phyloP scores from a whole-genome alignment of 805 yeast species.

The Wickerhamomyces kurtzmanii region DNA sequence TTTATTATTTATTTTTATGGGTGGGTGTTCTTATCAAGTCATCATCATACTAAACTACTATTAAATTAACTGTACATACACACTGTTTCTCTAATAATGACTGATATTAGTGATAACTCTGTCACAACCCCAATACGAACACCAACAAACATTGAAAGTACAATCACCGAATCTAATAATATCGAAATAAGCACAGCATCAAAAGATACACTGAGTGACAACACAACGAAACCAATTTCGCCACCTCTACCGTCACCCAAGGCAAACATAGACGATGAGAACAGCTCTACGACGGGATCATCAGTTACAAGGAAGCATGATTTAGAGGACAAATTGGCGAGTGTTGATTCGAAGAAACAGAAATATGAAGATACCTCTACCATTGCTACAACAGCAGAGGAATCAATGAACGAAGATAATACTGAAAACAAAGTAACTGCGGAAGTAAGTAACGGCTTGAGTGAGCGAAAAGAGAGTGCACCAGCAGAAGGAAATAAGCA shows the following conservation, averaged over 20 bases:
- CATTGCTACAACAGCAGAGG: slow-evolving; percentile 9
- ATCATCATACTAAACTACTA: too few relatives aligned
- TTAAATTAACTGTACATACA: too few relatives aligned
- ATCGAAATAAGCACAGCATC: not conserved
- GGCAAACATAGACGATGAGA: slow-evolving; percentile 20
- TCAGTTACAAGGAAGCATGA: slow-evolving; percentile 11
- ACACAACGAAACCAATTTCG: slow-evolving; percentile 25
- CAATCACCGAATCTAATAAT: not conserved
- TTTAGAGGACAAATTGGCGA: slow-evolving; percentile 16
- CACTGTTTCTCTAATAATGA: too few relatives aligned
- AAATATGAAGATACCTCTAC: not conserved
- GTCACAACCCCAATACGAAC: slow-evolving; percentile 7
- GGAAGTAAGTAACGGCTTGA: not conserved
- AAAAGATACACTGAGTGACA: slow-evolving; percentile 2
- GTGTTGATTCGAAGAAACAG: slow-evolving; percentile 5
- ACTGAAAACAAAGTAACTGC: slow-evolving; percentile 4
- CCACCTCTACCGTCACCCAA: slow-evolving; percentile 35
- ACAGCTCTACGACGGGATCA: not conserved
- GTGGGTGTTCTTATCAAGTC: too few relatives aligned
- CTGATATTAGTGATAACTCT: slow-evolving; percentile 5
- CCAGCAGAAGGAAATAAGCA: slow-evolving; percentile 1
- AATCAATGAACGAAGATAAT: slow-evolving; percentile 2
- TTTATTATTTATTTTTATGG: too few relatives aligned
- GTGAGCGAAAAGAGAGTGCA: slow-evolving; percentile 1
- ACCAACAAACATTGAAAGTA: slow-evolving; percentile 2